phyloP scores from a whole-genome alignment of 179 eudicot genomes.

The Patellifolia procumbens region DNA sequence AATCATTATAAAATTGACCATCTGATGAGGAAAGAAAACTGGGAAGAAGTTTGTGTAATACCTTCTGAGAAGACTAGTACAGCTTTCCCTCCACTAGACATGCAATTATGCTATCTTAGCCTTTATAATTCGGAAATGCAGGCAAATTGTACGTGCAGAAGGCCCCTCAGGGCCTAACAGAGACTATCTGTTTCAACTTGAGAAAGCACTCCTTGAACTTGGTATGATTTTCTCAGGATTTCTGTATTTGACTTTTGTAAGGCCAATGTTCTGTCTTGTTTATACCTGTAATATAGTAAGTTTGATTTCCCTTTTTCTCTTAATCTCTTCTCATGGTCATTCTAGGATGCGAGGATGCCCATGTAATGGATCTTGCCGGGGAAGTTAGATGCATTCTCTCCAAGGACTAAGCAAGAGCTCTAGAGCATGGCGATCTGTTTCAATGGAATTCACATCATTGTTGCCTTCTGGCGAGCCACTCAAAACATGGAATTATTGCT shows the following conservation, averaged over 20 bases:
- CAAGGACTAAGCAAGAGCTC: slow-evolving; percentile 21
- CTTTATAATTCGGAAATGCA: slow-evolving; percentile 29
- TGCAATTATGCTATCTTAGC: not conserved
- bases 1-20: not conserved
- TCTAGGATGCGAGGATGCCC: slow-evolving; percentile 70
- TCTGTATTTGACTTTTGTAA: not conserved
- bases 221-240: slow-evolving; percentile 35
- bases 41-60: too few species aligned
- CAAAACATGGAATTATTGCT: not conserved
- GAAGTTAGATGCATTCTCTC: slow-evolving; percentile 65
- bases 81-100: not conserved
- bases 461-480: not conserved
- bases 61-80: too few species aligned
- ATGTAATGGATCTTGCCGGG: slow-evolving; percentile 68
- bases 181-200: slow-evolving; percentile 91
- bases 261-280: not conserved
- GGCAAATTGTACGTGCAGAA: slow-evolving; percentile 75
- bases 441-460: not conserved
- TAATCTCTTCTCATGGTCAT: not conserved
- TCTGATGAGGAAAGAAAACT: not conserved
- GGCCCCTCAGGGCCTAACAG: slow-evolving; percentile 97
- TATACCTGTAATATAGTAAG: not conserved
- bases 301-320: not conserved
- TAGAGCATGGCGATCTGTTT: slow-evolving; percentile 1
- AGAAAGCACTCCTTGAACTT: slow-evolving; percentile 66